phyloP scores from a whole-genome alignment of 495 filamentous ascomycete species.

The Chaetomium fimeti region DNA sequence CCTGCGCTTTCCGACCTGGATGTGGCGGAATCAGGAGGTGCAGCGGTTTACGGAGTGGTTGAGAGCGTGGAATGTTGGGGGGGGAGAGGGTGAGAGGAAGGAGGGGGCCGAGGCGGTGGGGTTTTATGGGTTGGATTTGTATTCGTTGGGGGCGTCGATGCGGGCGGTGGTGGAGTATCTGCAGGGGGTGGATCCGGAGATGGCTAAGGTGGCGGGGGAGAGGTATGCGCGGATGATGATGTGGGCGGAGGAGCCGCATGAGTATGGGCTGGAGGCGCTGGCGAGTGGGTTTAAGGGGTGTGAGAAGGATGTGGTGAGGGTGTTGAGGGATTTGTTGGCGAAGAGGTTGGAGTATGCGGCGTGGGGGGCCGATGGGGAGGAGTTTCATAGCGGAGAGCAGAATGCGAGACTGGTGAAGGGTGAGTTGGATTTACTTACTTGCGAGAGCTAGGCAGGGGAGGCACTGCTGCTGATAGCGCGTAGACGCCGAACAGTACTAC shows the following conservation, averaged over 20 bases:
- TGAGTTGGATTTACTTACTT: conserved; percentile 15
- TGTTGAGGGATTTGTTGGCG: conserved; percentile 48
- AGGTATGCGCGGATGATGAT: conserved; percentile 51
- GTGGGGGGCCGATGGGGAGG: conserved; percentile 44
- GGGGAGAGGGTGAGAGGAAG: conserved; percentile 22
- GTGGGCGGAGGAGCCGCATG: conserved; percentile 54
- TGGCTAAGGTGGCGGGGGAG: conserved; percentile 46
- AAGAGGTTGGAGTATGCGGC: conserved; percentile 48
- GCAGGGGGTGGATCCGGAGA: conserved; percentile 48
- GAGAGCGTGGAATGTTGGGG: conserved; percentile 42
- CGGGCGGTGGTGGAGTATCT: conserved; percentile 54
- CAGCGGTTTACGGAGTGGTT: conserved; percentile 60
- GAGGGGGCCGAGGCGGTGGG: conserved; percentile 40
- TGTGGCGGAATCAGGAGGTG: conserved; percentile 61
- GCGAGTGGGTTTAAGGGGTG: conserved; percentile 47
- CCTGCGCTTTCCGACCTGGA: conserved; percentile 59
- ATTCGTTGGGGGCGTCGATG: conserved; percentile 55
- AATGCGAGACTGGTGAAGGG: conserved; percentile 55
- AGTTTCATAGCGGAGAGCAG: conserved; percentile 54
- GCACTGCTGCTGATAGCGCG: background rate
- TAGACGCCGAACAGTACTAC: conserved; percentile 58
- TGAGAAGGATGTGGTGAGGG: conserved; percentile 48
- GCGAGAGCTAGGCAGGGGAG: background rate
- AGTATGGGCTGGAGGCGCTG: conserved; percentile 52
- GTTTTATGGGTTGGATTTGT: conserved; percentile 58